These are phyloP conservation scores for Sporisorium iseilematis-ciliati DNA, from an alignment of 1,284 basidiomycete species.

Conservation along the genomic window DNA sequence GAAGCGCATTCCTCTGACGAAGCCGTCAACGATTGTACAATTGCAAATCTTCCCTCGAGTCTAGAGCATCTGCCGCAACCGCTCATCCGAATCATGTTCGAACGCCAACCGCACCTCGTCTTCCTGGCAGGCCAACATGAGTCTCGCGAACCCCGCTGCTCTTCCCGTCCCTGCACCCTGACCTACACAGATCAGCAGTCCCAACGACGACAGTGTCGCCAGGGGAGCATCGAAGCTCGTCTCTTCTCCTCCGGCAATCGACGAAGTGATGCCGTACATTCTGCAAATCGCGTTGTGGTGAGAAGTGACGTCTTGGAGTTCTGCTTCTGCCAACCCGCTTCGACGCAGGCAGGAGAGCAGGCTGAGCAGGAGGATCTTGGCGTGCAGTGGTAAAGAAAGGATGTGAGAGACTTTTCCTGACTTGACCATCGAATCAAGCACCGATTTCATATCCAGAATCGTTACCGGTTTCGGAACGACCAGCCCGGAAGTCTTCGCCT, in stretches of 20 bases:
- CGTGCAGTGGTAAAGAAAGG: slow-evolving; percentile 57
- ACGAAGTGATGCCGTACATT: slow-evolving; percentile 42
- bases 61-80: slow-evolving; percentile 56
- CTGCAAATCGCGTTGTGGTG: slow-evolving; percentile 58
- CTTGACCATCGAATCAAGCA: slow-evolving; percentile 90
- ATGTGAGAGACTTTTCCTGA: slow-evolving; percentile 78
- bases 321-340: slow-evolving; percentile 87
- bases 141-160: slow-evolving; percentile 54
- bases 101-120: slow-evolving; percentile 64
- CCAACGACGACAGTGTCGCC: slow-evolving; percentile 52
- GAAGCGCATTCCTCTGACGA: too few relatives aligned
- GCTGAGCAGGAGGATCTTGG: slow-evolving; percentile 74
- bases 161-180: slow-evolving; percentile 58
- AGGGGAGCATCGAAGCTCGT: slow-evolving; percentile 42
- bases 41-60: background rate
- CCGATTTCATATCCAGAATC: slow-evolving; percentile 81
- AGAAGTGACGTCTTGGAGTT: slow-evolving; percentile 79
- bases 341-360: slow-evolving; percentile 84
- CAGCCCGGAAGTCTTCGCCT: slow-evolving; percentile 55
- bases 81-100: slow-evolving; percentile 52
- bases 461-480: slow-evolving; percentile 74
- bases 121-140: slow-evolving; percentile 61
- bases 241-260: background rate
- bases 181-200: slow-evolving; percentile 63
- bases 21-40: too few relatives aligned